Base-by-base conservation (phyloP, 306 rosid genomes). In the Vigna trinervia region DNA sequence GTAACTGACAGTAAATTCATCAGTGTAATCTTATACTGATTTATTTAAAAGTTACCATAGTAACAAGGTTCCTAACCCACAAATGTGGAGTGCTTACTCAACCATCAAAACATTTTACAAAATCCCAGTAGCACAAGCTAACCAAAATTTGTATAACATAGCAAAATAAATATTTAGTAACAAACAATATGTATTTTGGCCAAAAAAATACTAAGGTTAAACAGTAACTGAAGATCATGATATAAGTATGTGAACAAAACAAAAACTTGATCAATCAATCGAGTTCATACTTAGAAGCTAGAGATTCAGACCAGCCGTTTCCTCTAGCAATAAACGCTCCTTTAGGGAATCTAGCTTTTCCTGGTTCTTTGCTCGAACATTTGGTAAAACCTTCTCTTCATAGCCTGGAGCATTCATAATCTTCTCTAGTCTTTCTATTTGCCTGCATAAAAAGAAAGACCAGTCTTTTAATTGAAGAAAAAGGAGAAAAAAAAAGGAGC, bases 341-440 rank as follows among this genome's bases (percentile, higher is more conserved):
- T 89, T 89, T 75, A 92, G 90, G 28, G 93, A 83, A 52, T 84
- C 85, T 6, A 92, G 85, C 90, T 88, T 94, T 28, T 85, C 84
- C n/a, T 70, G 83, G 48, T 90, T 80, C 61, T 85, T 92, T 2
- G 84, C 82, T 67, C 88, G 89, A 51, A 92, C 82, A 13, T 86
- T 70, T 8, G 75, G 59, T 0, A 85, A 85, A 45, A 88, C 96
- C 87, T 92, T 94, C 71, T 92, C 95, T 79, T 69, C 86, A 88
- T 94, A 94, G n/a, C 97, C 93, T 23, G 89, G 43, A 30, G 86
- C 89, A 53, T 75, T 87, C 74, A 88, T 83, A 68, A 67, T 86
- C 89, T 81, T 89, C 19, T 84, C 87, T 20, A 92, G 71, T 85
- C 76, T 94, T 50, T 88, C 98, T 36, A 80, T 88, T 85, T 90